Percentiles rank a stretch among this genome's conserved stretches.
These are phyloP conservation scores for Aspergillus arachidicola DNA, from an alignment of 2,329 filamentous ascomycete genomes.

Conservation along the genomic window DNA sequence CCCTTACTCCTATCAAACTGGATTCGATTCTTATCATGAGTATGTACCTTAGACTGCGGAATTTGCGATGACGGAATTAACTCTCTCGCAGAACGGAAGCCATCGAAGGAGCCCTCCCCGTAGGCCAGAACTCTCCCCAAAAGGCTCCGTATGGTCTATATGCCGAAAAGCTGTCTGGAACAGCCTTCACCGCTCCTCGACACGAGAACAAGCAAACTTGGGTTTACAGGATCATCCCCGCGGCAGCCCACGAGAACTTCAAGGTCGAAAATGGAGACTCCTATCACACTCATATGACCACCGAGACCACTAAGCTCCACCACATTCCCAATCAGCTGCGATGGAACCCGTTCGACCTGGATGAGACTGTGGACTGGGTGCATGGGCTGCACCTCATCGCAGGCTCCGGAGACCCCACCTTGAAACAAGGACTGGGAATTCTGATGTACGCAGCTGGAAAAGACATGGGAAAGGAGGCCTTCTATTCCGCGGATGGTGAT, in stretches of 20 bases:
- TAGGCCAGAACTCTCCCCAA: constrained; percentile 80
- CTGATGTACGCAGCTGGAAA: constrained; percentile 78
- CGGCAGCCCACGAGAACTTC: constrained; percentile 61
- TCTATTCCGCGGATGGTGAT: constrained; percentile 83
- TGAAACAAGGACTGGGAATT: constrained; percentile 78
- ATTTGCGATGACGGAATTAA: constrained; percentile 17
- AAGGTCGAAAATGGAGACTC: constrained; percentile 47
- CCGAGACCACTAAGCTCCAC: constrained; percentile 58
- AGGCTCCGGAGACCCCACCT: constrained; percentile 75
- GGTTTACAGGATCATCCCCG: constrained; percentile 71
- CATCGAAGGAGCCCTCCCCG: constrained; percentile 70
- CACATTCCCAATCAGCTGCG: constrained; percentile 80
- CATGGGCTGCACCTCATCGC: constrained; percentile 72
- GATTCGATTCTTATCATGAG: constrained; percentile 78
- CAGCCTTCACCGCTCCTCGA: constrained; percentile 70
- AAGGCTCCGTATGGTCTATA: constrained; percentile 78
- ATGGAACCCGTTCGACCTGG: constrained; percentile 77
- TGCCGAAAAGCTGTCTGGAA: constrained; percentile 76
- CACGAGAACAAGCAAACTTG: constrained; percentile 71
- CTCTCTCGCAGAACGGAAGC: constrained; percentile 67
- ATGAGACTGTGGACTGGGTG: constrained; percentile 69
- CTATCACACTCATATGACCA: constrained; percentile 48
- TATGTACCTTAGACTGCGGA: constrained; percentile 45
- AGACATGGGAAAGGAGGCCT: constrained; percentile 77
- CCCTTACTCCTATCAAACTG: constrained; percentile 76